Evolutionary conservation across 1,284 basidiomycete species (phyloP).

Genomic region (Calocybe gambosa): DNA sequence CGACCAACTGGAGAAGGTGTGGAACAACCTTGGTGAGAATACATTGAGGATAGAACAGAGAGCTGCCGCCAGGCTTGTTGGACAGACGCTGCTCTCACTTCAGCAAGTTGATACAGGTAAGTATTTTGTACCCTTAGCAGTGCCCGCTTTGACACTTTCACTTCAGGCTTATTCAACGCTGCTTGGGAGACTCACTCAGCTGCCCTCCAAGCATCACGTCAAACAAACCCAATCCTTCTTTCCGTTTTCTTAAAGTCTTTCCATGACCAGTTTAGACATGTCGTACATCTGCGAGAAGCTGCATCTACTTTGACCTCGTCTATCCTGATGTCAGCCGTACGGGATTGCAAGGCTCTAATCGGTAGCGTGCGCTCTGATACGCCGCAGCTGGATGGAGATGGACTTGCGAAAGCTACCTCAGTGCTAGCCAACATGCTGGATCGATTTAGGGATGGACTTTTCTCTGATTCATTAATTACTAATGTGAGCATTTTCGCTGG

Average conservation of each 20-base stretch:
- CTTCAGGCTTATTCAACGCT: slow-evolving; percentile 35
- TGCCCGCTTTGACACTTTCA: not conserved
- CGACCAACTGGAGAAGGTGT: slow-evolving; percentile 43
- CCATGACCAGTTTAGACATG: slow-evolving; percentile 26
- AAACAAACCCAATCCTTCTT: slow-evolving; percentile 27
- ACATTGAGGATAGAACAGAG: slow-evolving; percentile 43
- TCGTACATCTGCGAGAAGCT: slow-evolving; percentile 20
- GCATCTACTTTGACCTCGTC: slow-evolving; percentile 20
- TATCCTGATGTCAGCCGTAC: slow-evolving; percentile 24
- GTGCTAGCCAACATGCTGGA: slow-evolving; percentile 28
- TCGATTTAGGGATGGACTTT: slow-evolving; percentile 31
- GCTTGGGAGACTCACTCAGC: slow-evolving; percentile 38
- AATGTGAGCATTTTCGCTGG: slow-evolving; percentile 9
- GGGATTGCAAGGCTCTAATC: slow-evolving; percentile 22
- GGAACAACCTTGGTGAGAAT: slow-evolving; percentile 39
- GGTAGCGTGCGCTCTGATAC: not conserved
- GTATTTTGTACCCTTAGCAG: slow-evolving; percentile 10
- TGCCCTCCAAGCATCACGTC: slow-evolving; percentile 19
- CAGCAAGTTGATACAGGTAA: slow-evolving; percentile 37
- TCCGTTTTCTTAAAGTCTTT: slow-evolving; percentile 40
- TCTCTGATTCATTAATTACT: slow-evolving; percentile 28
- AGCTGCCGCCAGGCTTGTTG: slow-evolving; percentile 39
- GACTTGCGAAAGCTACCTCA: slow-evolving; percentile 1
- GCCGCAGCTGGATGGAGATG: not conserved
- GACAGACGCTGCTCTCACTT: slow-evolving; percentile 37